Percentiles rank a stretch among this genome's conserved stretches.
phyloP scores from a whole-genome alignment of 2,329 filamentous ascomycete genomes.

The Fusarium irregulare region DNA sequence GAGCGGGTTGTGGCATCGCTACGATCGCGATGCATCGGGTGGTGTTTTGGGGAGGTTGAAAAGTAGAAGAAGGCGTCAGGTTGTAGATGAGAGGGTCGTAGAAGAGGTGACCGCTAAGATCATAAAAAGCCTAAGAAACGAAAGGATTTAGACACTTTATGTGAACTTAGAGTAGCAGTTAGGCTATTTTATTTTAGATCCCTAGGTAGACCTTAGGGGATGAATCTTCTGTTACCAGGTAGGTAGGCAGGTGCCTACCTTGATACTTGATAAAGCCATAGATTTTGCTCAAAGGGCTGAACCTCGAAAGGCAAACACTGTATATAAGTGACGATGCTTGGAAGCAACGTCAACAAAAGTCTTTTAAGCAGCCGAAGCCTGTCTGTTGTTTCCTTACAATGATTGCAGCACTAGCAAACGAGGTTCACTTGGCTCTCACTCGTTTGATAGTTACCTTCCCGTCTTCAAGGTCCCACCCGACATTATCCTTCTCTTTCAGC shows the following conservation, averaged over 20 bases:
- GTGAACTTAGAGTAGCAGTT: background rate
- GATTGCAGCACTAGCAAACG: constrained; percentile 19
- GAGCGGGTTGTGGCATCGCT: constrained; percentile 27
- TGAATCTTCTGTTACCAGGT: background rate
- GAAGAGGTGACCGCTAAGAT: background rate
- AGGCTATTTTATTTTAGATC: background rate
- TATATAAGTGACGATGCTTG: background rate
- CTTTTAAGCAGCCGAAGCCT: constrained; percentile 2
- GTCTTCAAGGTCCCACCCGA: constrained; percentile 86
- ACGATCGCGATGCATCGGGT: background rate
- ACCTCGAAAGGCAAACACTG: constrained; percentile 2
- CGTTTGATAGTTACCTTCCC: constrained; percentile 80
- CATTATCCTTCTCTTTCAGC: constrained; percentile 73
- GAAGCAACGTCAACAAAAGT: constrained; percentile 4
- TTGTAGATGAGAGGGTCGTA: background rate
- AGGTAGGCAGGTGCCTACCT: background rate
- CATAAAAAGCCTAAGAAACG: background rate
- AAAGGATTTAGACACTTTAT: background rate
- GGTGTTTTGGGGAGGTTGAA: background rate
- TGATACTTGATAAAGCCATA: background rate
- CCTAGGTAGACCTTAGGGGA: background rate
- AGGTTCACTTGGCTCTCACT: constrained; percentile 55
- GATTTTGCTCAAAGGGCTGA: background rate
- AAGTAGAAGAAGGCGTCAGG: background rate
- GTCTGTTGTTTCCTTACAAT: constrained; percentile 2